phyloP scores from a whole-genome alignment of 2,329 filamentous ascomycete genomes.

The Xylariaceae sp. region DNA sequence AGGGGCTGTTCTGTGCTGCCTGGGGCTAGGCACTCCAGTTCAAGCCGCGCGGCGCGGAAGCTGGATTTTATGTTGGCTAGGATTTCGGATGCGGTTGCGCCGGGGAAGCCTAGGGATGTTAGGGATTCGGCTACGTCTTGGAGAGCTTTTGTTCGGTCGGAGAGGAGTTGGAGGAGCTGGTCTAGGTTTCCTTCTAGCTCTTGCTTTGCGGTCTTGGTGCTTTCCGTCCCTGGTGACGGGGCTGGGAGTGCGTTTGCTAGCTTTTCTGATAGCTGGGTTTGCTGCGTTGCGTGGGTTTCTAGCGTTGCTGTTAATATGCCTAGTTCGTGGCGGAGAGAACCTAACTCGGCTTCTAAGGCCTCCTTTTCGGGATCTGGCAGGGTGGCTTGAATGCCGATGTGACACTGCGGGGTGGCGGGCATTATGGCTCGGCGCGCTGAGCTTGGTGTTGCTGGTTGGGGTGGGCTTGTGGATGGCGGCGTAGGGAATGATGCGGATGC shows the following conservation, averaged over 20 bases:
- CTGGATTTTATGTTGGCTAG: constrained; percentile 44
- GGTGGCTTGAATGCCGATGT: constrained; percentile 40
- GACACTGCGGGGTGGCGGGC: constrained; percentile 28
- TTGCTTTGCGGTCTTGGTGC: constrained; percentile 16
- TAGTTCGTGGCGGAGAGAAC: constrained; percentile 46
- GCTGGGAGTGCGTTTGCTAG: constrained; percentile 18
- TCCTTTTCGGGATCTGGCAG: constrained; percentile 43
- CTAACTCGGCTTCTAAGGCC: constrained; percentile 44
- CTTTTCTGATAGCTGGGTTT: constrained; percentile 32
- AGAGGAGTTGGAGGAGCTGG: constrained; percentile 42
- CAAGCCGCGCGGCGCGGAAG: constrained; percentile 55
- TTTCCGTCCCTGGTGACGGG: not conserved
- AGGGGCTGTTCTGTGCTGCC: constrained; percentile 54
- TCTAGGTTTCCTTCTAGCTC: constrained; percentile 43
- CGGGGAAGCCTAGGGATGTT: constrained; percentile 47
- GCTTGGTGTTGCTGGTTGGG: constrained; percentile 37
- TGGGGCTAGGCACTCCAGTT: constrained; percentile 59
- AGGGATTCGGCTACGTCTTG: constrained; percentile 44
- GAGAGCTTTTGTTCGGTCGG: constrained; percentile 48
- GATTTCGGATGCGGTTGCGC: constrained; percentile 45
- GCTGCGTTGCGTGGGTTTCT: constrained; percentile 44
- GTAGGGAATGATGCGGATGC: constrained; percentile 46
- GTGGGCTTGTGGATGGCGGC: constrained; percentile 50
- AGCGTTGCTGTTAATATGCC: constrained; percentile 45
- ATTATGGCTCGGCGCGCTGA: constrained; percentile 23